phyloP scores from a whole-genome alignment of 108 stramenopile genomes.

The Nitzschia sp. region DNA sequence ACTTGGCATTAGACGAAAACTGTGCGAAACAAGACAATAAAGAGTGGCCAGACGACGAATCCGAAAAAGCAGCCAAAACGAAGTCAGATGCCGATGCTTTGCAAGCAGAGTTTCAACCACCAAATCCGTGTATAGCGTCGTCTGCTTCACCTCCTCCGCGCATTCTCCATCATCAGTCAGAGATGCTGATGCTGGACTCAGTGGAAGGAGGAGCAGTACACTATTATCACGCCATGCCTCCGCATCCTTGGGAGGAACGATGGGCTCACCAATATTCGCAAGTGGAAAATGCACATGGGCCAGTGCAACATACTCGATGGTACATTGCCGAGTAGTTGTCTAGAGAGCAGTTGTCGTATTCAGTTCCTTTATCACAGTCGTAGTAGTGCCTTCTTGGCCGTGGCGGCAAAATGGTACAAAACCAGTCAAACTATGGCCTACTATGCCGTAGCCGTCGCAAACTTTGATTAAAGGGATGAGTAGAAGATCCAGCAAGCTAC shows the following conservation, averaged over 20 bases:
- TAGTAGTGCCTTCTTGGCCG: too few relatives aligned
- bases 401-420: too few relatives aligned
- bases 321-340: constrained; percentile 9
- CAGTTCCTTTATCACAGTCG: too few relatives aligned
- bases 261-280: constrained; percentile 12
- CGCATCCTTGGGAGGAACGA: constrained; percentile 4
- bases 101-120: background rate
- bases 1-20: too few relatives aligned
- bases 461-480: too few relatives aligned
- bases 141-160: background rate
- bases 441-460: too few relatives aligned
- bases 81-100: background rate
- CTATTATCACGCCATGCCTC: background rate
- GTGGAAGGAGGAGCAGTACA: background rate
- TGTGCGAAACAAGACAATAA: too few relatives aligned
- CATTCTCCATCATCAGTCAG: background rate
- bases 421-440: too few relatives aligned
- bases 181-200: background rate
- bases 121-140: background rate
- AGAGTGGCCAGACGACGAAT: background rate
- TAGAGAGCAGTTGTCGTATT: too few relatives aligned
- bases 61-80: background rate
- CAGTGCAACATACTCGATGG: background rate
- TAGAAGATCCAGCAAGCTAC: too few relatives aligned
- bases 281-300: background rate